These are phyloP conservation scores for Penicillium sumatraense DNA, from an alignment of 2,329 filamentous ascomycete species.

Conservation along the genomic window DNA sequence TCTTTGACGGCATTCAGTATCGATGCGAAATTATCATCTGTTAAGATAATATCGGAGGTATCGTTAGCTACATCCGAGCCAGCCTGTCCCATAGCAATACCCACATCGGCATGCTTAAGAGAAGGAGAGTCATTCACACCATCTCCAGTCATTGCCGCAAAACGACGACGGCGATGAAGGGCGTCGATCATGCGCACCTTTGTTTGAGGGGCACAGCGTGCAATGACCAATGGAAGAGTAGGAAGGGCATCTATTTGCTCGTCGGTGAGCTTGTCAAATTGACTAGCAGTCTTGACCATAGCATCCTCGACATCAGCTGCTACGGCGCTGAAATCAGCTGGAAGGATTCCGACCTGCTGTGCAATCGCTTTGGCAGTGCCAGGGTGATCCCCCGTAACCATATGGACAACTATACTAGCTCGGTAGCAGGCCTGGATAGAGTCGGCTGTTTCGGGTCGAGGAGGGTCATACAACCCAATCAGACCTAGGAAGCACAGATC, in stretches of 20 bases:
- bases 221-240: conserved; percentile 61
- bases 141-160: conserved; percentile 87
- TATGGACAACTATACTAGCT: conserved; percentile 78
- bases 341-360: conserved; percentile 77
- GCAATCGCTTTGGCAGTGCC: conserved; percentile 80
- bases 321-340: conserved; percentile 63
- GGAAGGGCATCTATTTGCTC: conserved; percentile 69
- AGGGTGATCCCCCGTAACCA: conserved; percentile 83
- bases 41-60: conserved; percentile 69
- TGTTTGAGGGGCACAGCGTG: conserved; percentile 62
- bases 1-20: conserved; percentile 84
- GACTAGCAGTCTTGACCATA: conserved; percentile 75
- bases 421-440: conserved; percentile 72
- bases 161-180: conserved; percentile 62
- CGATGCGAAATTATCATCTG: conserved; percentile 85
- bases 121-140: conserved; percentile 88
- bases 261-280: conserved; percentile 78
- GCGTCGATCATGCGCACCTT: conserved; percentile 87
- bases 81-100: conserved; percentile 82
- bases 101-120: conserved; percentile 79
- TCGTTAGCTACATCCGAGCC: conserved; percentile 82
- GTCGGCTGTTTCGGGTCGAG: conserved; percentile 75
- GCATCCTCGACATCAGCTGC: conserved; percentile 65
- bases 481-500: conserved; percentile 77
- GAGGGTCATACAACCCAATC: conserved; percentile 84